These are phyloP conservation scores for Diaporthe destruens DNA, from an alignment of 2,329 filamentous ascomycete species.

Conservation along the genomic window DNA sequence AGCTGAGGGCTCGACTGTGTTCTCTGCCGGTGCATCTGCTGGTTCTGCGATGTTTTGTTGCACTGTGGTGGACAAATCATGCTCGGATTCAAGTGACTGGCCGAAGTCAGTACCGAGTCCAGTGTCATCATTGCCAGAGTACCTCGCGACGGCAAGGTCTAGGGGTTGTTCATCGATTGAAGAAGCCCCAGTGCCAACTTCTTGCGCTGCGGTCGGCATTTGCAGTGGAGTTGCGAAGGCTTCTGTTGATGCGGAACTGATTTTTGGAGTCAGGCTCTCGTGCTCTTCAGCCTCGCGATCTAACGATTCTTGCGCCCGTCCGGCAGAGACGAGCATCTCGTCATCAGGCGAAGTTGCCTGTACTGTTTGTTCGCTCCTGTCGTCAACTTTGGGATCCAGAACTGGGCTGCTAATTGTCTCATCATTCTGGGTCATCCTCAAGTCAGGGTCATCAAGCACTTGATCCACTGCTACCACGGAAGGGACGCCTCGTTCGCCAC, in stretches of 20 bases:
- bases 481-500: not conserved
- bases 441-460: slow-evolving; percentile 31
- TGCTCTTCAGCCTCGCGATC: slow-evolving; percentile 1
- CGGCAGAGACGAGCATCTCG: not conserved
- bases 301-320: not conserved
- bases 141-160: not conserved
- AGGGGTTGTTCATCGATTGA: slow-evolving; percentile 2
- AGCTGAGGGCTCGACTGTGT: slow-evolving; percentile 12
- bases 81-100: slow-evolving; percentile 38
- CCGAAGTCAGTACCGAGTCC: slow-evolving; percentile 42
- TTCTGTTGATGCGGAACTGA: slow-evolving; percentile 8
- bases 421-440: slow-evolving; percentile 12
- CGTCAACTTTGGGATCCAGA: slow-evolving; percentile 11
- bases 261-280: not conserved
- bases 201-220: not conserved
- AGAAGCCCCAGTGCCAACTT: not conserved
- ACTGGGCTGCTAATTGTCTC: slow-evolving; percentile 15
- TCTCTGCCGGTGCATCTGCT: slow-evolving; percentile 12
- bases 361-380: slow-evolving; percentile 16
- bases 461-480: slow-evolving; percentile 25
- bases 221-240: slow-evolving; percentile 35
- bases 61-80: slow-evolving; percentile 1
- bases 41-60: slow-evolving; percentile 31
- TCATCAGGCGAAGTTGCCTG: not conserved
- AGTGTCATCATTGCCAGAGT: slow-evolving; percentile 31